phyloP scores from a whole-genome alignment of 768 basidiomycete genomes.

The Rhizopogon salebrosus region DNA sequence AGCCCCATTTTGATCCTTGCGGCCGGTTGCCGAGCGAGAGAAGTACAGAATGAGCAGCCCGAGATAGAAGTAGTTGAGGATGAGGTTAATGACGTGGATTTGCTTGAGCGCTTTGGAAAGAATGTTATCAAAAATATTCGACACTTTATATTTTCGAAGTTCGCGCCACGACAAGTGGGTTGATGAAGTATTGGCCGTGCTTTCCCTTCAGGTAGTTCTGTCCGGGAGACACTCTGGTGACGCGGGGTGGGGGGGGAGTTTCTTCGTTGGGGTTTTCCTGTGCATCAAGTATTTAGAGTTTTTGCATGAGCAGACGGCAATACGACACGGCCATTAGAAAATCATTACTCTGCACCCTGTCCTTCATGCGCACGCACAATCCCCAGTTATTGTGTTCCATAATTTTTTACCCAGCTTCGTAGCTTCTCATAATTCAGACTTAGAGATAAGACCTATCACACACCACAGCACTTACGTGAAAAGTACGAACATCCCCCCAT shows the following conservation, averaged over 20 bases:
- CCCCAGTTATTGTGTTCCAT: too few species aligned
- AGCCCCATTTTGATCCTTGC: conserved; percentile 84
- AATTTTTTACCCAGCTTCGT: conserved; percentile 88
- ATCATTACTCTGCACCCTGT: too few species aligned
- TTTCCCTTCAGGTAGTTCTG: conserved; percentile 99
- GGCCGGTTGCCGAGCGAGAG: conserved; percentile 88
- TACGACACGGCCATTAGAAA: not conserved
- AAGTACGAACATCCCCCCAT: conserved; percentile 90
- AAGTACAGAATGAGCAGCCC: conserved; percentile 81
- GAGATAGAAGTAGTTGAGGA: conserved; percentile 84
- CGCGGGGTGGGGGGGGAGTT: conserved; percentile 95
- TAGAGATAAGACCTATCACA: not conserved
- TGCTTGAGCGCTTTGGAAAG: conserved; percentile 72
- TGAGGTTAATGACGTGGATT: conserved; percentile 68
- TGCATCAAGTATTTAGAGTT: conserved; percentile 80
- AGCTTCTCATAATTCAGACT: conserved; percentile 34
- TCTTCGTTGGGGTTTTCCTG: conserved; percentile 89
- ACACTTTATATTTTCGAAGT: too few species aligned
- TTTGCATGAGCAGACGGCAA: not conserved
- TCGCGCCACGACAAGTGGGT: too few species aligned
- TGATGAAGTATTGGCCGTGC: too few species aligned
- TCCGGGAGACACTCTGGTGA: conserved; percentile 97
- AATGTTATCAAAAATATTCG: too few species aligned
- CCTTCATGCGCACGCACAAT: conserved; percentile 97
- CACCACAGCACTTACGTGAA: conserved; percentile 64